phyloP scores from a whole-genome alignment of 805 yeast species.

The Candida corydali region DNA sequence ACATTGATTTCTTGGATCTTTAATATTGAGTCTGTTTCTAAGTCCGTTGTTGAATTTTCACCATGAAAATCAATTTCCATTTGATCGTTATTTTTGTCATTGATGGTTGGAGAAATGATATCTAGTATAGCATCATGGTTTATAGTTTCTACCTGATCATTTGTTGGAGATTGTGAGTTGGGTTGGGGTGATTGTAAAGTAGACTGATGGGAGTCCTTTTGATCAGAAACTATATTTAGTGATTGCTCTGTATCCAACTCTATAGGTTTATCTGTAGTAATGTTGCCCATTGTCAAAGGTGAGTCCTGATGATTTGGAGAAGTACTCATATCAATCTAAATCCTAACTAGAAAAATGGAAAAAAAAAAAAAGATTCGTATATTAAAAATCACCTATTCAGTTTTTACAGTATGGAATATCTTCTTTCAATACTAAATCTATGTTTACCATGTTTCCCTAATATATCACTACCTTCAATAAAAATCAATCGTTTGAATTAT shows the following conservation, averaged over 20 bases:
- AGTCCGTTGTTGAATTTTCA: slow-evolving; percentile 1
- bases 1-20: slow-evolving; percentile 28
- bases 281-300: slow-evolving; percentile 8
- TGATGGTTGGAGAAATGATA: too few species aligned
- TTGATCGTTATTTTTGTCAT: too few species aligned
- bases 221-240: too few species aligned
- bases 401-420: slow-evolving; percentile 25
- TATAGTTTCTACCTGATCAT: too few species aligned
- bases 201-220: too few species aligned
- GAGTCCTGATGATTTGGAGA: too few species aligned
- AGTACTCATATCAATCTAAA: too few species aligned
- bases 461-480: slow-evolving; percentile 49
- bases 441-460: slow-evolving; percentile 47
- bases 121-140: too few species aligned
- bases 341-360: too few species aligned
- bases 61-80: slow-evolving; percentile 11
- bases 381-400: too few species aligned
- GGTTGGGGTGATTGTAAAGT: neutral
- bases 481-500: slow-evolving; percentile 60
- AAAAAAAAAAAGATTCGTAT: too few species aligned
- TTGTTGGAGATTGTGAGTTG: neutral
- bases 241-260: slow-evolving; percentile 5
- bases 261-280: slow-evolving; percentile 7
- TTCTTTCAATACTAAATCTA: slow-evolving; percentile 16
- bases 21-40: slow-evolving; percentile 16